Evolutionary conservation across 495 filamentous ascomycete species (phyloP), one percentile per base, ranked within the genome.

Genomic region (Hypoxylon perforatum): DNA sequence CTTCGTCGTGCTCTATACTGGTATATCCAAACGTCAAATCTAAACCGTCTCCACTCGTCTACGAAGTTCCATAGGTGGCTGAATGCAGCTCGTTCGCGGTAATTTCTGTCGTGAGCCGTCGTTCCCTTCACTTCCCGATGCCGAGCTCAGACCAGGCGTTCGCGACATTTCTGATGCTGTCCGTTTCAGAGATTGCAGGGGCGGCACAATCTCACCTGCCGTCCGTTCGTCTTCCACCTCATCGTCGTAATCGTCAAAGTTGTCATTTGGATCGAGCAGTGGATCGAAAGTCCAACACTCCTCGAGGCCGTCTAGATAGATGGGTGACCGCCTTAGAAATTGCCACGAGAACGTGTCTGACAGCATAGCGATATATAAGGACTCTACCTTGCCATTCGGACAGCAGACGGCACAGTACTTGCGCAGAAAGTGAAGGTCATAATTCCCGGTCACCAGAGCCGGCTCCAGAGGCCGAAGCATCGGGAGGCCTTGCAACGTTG

Each of bases 281-380:
- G 68, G 62, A 58, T 86, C 84, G 55, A 81, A 80, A 0, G 65
- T 73, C 84, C 84, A 86, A 39, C 78, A 74, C 9, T 70, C 78
- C 57, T 86, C 84, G 2, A 86, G 76, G 5, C 80, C 82, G 11
- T 80, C 76, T 30, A 81, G 77, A 59, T 78, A 83, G 6, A 82
- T 77, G 1, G 77, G 75, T 11, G 82, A 73, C 17, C 78, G 71
- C 51, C 73, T 75, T 36, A 82, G 65, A 33, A 76, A 78, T 19
- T 75, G 70, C 80, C 80, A 82, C 14, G 79, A 80, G 38, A 86
- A 72, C 14, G 80, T 82, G 59, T 85, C 75, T 2, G 74, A 59
- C 5, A 75, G 70, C 82, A 85, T 83, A 59, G 82, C 82, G 47
- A 86, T 84, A 57, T 86, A 86, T 18, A 86, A 70, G 38, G 82